These are phyloP conservation scores for Candida tammaniensis DNA, from an alignment of 805 yeast genomes.

Conservation along the genomic window DNA sequence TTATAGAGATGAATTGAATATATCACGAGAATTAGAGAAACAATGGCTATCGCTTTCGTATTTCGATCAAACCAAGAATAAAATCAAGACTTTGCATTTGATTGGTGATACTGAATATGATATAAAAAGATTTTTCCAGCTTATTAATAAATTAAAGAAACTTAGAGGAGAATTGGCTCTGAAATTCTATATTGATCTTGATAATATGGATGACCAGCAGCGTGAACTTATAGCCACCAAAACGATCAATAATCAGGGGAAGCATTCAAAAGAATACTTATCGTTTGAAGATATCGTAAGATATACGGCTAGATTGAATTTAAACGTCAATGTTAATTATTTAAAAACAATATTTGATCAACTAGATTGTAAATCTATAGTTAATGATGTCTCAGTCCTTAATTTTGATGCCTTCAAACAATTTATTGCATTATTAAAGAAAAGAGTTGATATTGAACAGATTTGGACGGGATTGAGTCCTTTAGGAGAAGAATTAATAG, in stretches of 20 bases:
- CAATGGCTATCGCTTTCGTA: slow-evolving; percentile 84
- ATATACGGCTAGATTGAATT: slow-evolving; percentile 65
- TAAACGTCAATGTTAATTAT: slow-evolving; percentile 59
- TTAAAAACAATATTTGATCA: slow-evolving; percentile 48
- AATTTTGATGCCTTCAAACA: slow-evolving; percentile 71
- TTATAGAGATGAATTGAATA: slow-evolving; percentile 80
- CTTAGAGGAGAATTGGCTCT: slow-evolving; percentile 63
- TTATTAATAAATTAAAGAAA: slow-evolving; percentile 60
- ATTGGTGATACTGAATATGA: slow-evolving; percentile 67
- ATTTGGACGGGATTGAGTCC: slow-evolving; percentile 42
- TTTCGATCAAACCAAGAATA: slow-evolving; percentile 53
- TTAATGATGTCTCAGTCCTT: slow-evolving; percentile 32
- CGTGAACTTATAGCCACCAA: slow-evolving; percentile 24
- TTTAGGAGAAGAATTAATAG: slow-evolving; percentile 18
- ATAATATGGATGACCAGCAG: slow-evolving; percentile 31
- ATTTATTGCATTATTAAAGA: slow-evolving; percentile 67
- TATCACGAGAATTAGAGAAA: slow-evolving; percentile 60
- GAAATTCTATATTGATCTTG: slow-evolving; percentile 44
- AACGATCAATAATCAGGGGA: slow-evolving; percentile 11
- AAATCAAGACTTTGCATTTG: slow-evolving; percentile 75
- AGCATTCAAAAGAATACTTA: slow-evolving; percentile 30
- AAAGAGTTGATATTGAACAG: slow-evolving; percentile 55
- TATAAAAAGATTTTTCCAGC: slow-evolving; percentile 40
- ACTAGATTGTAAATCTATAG: slow-evolving; percentile 27
- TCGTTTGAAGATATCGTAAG: slow-evolving; percentile 66